Conservation (phyloP, 176 grass and related monocot species). For the Triticum turgidum region DNA sequence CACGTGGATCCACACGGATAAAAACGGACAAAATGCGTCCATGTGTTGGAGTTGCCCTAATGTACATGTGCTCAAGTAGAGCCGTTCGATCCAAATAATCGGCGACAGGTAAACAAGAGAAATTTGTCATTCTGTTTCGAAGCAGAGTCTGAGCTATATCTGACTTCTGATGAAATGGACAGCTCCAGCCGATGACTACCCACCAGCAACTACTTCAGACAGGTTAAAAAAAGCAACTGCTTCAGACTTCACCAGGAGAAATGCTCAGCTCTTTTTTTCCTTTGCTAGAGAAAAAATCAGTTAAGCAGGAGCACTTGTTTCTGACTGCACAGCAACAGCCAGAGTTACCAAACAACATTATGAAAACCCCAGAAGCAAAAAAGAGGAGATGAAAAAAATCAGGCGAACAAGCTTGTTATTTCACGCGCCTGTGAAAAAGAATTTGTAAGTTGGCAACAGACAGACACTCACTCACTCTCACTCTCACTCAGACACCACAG, state of each 20-base stretch:
- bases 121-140: not conserved
- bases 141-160: not conserved
- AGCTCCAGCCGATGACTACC: not conserved
- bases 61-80: not conserved
- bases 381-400: not conserved
- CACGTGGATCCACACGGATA: too few relatives aligned
- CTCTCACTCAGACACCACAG: not conserved
- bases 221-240: too few relatives aligned
- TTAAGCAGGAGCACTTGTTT: not conserved
- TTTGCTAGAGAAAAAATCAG: not conserved
- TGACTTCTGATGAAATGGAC: not conserved
- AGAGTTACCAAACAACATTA: not conserved
- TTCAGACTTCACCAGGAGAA: not conserved
- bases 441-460: constrained; percentile 29
- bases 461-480: not conserved
- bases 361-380: not conserved
- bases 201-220: not conserved
- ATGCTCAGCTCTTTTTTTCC: not conserved
- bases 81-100: not conserved
- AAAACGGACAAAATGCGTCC: too few relatives aligned
- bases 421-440: constrained; percentile 34
- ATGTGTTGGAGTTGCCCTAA: too few relatives aligned
- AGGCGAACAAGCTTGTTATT: constrained; percentile 23
- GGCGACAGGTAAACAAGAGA: not conserved
- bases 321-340: not conserved